phyloP scores from a whole-genome alignment of 2,329 filamentous ascomycete genomes.

The Microascus cirrosus region DNA sequence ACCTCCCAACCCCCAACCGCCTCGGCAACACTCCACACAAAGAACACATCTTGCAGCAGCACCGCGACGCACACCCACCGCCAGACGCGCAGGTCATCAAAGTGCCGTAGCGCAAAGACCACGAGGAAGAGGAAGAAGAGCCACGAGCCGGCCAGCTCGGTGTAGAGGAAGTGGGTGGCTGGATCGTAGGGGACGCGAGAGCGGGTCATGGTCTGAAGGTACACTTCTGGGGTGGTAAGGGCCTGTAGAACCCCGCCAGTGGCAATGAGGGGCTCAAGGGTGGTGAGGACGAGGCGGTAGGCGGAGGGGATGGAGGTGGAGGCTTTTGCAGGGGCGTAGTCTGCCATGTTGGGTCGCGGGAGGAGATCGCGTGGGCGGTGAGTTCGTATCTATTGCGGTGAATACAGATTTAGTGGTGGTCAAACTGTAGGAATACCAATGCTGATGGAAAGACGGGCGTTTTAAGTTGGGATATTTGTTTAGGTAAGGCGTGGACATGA shows the following conservation, averaged over 20 bases:
- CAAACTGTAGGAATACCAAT: neutral
- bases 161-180: slow-evolving; percentile 5
- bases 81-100: slow-evolving; percentile 6
- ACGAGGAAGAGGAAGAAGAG: slow-evolving; percentile 6
- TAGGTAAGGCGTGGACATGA: too few species aligned
- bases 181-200: neutral
- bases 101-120: neutral
- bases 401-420: neutral
- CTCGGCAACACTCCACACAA: slow-evolving; percentile 3
- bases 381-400: neutral
- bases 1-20: slow-evolving; percentile 4
- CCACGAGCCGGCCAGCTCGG: slow-evolving; percentile 6
- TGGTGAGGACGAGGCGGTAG: slow-evolving; percentile 2
- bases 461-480: too few species aligned
- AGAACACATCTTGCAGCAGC: slow-evolving; percentile 6
- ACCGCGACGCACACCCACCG: slow-evolving; percentile 4
- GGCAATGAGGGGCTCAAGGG: neutral
- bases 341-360: neutral
- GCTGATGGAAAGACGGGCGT: too few species aligned
- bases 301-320: neutral
- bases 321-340: neutral
- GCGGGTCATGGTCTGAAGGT: slow-evolving; percentile 5
- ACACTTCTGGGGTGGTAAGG: neutral
- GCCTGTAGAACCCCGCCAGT: neutral
- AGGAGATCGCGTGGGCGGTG: neutral